phyloP scores from a whole-genome alignment of 306 rosid species.

The Chamaecrista fasciculata region DNA sequence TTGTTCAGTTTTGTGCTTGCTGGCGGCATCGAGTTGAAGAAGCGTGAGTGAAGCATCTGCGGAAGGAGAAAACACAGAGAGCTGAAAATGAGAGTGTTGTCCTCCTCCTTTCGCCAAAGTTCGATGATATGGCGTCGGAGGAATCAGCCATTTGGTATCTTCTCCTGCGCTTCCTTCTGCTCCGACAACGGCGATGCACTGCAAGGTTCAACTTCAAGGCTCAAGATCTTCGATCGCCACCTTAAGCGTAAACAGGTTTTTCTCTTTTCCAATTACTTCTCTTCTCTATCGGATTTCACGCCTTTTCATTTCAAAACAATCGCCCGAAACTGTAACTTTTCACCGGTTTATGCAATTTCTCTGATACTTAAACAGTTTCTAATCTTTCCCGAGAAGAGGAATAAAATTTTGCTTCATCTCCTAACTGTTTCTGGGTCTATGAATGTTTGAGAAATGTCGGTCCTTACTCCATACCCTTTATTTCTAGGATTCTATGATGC shows the following conservation, averaged over 20 bases:
- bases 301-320: background rate
- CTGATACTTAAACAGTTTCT: background rate
- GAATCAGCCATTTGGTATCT: conserved; percentile 2
- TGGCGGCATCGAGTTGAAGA: background rate
- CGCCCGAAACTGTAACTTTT: background rate
- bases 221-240: conserved; percentile 72
- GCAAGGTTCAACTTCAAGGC: conserved; percentile 50
- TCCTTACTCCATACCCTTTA: background rate
- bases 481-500: background rate
- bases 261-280: background rate
- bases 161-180: conserved; percentile 30
- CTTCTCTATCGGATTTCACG: background rate
- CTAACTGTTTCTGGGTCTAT: background rate
- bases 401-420: background rate
- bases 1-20: no score
- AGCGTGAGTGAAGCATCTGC: background rate
- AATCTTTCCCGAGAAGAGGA: no score
- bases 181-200: conserved; percentile 36
- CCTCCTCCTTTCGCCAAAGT: conserved; percentile 25
- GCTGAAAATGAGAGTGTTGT: conserved; percentile 39
- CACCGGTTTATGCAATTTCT: background rate
- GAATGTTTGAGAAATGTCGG: background rate
- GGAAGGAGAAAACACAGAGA: background rate
- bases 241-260: conserved; percentile 74
- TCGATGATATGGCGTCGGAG: conserved; percentile 21